phyloP scores from a whole-genome alignment of 1,139 yeast genomes.

The Yamadazyma blattariae region DNA sequence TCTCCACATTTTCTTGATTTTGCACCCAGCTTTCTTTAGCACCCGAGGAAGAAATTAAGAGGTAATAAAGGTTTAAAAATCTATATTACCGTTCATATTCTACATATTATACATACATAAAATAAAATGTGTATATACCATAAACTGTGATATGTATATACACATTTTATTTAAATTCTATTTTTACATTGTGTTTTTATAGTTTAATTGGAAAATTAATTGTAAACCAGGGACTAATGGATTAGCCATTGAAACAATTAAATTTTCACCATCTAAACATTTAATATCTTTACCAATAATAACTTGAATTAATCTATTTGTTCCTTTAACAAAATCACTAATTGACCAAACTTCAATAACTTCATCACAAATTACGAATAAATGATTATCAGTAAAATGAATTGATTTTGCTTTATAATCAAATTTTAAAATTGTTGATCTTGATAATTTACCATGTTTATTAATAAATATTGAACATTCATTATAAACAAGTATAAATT shows the following conservation, averaged over 20 bases:
- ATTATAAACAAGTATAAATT: slow-evolving; percentile 65
- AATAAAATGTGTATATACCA: no score
- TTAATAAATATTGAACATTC: slow-evolving; percentile 72
- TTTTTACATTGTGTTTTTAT: slow-evolving; percentile 3
- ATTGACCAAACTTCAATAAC: slow-evolving; percentile 69
- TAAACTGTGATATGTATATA: no score
- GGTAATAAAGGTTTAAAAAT: no score
- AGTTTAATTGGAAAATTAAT: slow-evolving; percentile 33
- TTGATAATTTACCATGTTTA: slow-evolving; percentile 59
- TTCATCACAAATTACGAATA: slow-evolving; percentile 65
- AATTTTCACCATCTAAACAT: slow-evolving; percentile 41
- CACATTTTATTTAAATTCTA: no score
- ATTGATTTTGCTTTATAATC: slow-evolving; percentile 60
- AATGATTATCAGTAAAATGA: slow-evolving; percentile 54
- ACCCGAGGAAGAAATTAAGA: no score
- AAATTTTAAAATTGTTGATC: slow-evolving; percentile 57
- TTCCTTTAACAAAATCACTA: slow-evolving; percentile 46
- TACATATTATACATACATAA: no score
- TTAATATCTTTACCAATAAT: slow-evolving; percentile 67
- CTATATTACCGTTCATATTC: no score
- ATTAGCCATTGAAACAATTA: slow-evolving; percentile 63
- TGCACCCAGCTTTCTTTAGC: no score
- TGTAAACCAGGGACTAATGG: slow-evolving; percentile 68
- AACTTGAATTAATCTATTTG: slow-evolving; percentile 64
- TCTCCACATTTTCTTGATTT: slow-evolving; percentile 1